phyloP scores from a whole-genome alignment of 805 yeast genomes.

The Cyberlindnera xishuangbannaensis region DNA sequence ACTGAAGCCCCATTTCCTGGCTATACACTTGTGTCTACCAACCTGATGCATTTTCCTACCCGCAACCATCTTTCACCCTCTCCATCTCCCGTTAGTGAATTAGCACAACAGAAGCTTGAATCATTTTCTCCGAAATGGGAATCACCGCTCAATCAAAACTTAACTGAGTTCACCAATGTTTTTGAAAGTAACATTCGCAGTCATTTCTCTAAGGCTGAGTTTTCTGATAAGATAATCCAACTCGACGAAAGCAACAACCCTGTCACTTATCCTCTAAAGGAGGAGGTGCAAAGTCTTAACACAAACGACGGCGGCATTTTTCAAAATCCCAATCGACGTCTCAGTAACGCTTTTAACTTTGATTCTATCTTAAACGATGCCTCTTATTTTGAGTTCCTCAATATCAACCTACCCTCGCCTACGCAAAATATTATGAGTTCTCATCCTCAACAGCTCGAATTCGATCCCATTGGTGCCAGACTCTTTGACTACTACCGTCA shows the following conservation, averaged over 20 bases:
- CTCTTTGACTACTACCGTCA: slow-evolving; percentile 47
- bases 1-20: slow-evolving; percentile 8
- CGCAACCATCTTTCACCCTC: slow-evolving; percentile 7
- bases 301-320: background rate
- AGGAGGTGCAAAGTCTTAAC: background rate
- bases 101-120: background rate
- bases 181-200: slow-evolving; percentile 23
- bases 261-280: too few relatives aligned
- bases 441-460: slow-evolving; percentile 18
- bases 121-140: slow-evolving; percentile 15
- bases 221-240: slow-evolving; percentile 13
- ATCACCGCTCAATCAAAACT: slow-evolving; percentile 1
- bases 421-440: slow-evolving; percentile 9
- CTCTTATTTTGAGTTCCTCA: slow-evolving; percentile 11
- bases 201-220: slow-evolving; percentile 9
- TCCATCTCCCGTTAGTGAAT: background rate
- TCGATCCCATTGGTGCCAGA: slow-evolving; percentile 39
- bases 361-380: slow-evolving; percentile 8
- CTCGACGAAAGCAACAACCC: slow-evolving; percentile 5
- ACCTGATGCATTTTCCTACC: slow-evolving; percentile 14
- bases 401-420: slow-evolving; percentile 14
- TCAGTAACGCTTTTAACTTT: slow-evolving; percentile 4
- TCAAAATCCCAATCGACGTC: background rate
- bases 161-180: slow-evolving; percentile 19
- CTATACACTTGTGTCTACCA: slow-evolving; percentile 22